Conservation (phyloP, 78 protist species). For the Trichosphaerium sp. region DNA sequence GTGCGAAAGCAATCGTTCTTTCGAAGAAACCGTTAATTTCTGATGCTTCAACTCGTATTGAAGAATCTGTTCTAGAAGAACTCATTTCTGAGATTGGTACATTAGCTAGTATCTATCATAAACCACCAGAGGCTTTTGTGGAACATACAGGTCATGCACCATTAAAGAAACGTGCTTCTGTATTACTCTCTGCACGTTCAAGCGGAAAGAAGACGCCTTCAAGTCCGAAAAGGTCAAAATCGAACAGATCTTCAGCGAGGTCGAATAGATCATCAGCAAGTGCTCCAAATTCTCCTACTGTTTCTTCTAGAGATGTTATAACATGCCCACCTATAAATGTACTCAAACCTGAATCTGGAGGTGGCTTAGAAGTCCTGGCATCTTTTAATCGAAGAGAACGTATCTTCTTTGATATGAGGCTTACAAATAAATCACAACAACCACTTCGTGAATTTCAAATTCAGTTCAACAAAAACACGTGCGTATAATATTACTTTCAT, state of each 20-base stretch:
- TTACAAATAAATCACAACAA: constrained; percentile 20
- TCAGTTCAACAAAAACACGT: constrained; percentile 31
- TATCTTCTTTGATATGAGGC: constrained; percentile 5
- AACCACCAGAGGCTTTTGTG: constrained; percentile 46
- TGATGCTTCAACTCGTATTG: constrained; percentile 51
- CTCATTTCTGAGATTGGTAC: constrained; percentile 63
- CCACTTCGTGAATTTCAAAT: constrained; percentile 20
- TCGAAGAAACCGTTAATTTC: constrained; percentile 54
- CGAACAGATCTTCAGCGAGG: no score
- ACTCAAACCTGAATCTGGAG: no score
- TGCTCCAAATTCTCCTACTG: no score
- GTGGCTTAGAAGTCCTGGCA: no score
- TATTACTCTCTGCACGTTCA: no score
- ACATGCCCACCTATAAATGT: no score
- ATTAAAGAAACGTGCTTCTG: constrained; percentile 2
- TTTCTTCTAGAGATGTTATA: no score
- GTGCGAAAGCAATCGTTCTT: constrained; percentile 65
- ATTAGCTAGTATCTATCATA: constrained; percentile 79
- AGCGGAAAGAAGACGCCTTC: no score
- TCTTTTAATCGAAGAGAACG: constrained; percentile 2
- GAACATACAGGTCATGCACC: constrained; percentile 29
- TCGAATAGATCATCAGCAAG: no score
- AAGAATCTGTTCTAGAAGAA: constrained; percentile 54
- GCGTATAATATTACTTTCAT: no score
- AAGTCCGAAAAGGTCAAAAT: no score